phyloP scores from a whole-genome alignment of 2,329 filamentous ascomycete species.

The Fusarium sp. region DNA sequence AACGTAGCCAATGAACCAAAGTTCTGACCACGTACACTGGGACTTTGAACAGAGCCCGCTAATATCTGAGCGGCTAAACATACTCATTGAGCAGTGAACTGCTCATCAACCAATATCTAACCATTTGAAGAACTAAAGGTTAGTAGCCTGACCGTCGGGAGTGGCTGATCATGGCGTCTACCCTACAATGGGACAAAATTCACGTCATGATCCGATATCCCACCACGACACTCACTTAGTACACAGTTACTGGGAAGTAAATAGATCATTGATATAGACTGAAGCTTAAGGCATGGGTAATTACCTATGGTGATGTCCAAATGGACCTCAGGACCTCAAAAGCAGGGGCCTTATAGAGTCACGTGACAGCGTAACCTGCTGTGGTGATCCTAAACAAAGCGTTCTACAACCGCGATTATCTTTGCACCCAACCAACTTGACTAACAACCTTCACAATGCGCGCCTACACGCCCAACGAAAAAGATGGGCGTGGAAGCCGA shows the following conservation, averaged over 20 bases:
- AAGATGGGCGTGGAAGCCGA: slow-evolving; percentile 49
- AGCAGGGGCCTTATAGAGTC: slow-evolving; percentile 1
- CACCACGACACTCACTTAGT: neutral
- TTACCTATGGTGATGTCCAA: no score
- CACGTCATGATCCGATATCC: neutral
- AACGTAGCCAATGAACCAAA: no score
- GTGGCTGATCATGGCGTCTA: neutral
- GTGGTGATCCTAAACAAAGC: slow-evolving; percentile 41
- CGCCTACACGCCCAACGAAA: slow-evolving; percentile 50
- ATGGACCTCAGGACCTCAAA: no score
- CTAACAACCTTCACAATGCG: slow-evolving; percentile 48
- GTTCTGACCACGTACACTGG: no score
- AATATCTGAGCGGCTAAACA: neutral
- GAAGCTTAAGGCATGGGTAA: no score
- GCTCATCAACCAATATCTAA: no score
- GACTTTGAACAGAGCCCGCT: neutral
- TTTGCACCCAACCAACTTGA: slow-evolving; percentile 1
- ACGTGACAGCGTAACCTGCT: slow-evolving; percentile 42
- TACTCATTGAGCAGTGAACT: neutral
- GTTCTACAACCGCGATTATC: slow-evolving; percentile 28
- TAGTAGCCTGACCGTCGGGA: neutral
- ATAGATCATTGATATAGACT: no score
- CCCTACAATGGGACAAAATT: neutral
- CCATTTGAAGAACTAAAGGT: neutral
- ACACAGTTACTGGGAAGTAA: no score